These are phyloP conservation scores for Tuber brumale DNA, from an alignment of 495 filamentous ascomycete genomes.

Conservation along the genomic window DNA sequence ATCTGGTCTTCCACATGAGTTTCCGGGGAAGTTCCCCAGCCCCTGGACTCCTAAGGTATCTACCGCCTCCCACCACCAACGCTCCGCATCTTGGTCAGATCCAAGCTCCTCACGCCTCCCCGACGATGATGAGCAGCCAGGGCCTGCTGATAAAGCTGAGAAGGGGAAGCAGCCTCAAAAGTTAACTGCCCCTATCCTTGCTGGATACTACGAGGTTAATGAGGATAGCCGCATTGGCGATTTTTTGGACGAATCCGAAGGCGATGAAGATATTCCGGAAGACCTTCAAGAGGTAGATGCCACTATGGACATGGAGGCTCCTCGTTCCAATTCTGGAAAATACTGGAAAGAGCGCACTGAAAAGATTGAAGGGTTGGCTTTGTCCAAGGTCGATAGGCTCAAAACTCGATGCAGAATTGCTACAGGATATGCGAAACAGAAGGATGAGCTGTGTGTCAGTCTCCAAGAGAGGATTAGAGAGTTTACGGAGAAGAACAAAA, in stretches of 20 bases:
- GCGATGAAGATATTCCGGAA: constrained; percentile 40
- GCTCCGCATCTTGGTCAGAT: constrained; percentile 44
- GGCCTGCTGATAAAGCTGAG: constrained; percentile 41
- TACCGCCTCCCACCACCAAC: constrained; percentile 50
- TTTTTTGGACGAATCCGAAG: constrained; percentile 27
- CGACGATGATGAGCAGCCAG: constrained; percentile 39
- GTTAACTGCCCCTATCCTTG: constrained; percentile 34
- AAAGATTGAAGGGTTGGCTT: constrained; percentile 71
- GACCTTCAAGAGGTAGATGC: constrained; percentile 51
- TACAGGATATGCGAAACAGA: constrained; percentile 82
- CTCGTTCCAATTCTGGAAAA: constrained; percentile 74
- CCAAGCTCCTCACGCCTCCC: constrained; percentile 27
- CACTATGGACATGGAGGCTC: constrained; percentile 70
- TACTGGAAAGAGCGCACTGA: constrained; percentile 94
- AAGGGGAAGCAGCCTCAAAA: constrained; percentile 33
- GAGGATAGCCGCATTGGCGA: constrained; percentile 35
- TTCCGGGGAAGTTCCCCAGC: constrained; percentile 57
- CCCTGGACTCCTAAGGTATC: constrained; percentile 53
- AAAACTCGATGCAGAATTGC: constrained; percentile 74
- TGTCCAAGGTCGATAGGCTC: constrained; percentile 68
- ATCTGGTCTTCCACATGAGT: constrained; percentile 50
- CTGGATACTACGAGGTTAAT: constrained; percentile 39
- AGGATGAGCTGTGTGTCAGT: constrained; percentile 71
- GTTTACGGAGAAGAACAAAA: constrained; percentile 53
- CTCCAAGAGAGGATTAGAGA: constrained; percentile 65